These are phyloP conservation scores for Amyloporia xantha DNA, from an alignment of 768 basidiomycete species.

Conservation along the genomic window DNA sequence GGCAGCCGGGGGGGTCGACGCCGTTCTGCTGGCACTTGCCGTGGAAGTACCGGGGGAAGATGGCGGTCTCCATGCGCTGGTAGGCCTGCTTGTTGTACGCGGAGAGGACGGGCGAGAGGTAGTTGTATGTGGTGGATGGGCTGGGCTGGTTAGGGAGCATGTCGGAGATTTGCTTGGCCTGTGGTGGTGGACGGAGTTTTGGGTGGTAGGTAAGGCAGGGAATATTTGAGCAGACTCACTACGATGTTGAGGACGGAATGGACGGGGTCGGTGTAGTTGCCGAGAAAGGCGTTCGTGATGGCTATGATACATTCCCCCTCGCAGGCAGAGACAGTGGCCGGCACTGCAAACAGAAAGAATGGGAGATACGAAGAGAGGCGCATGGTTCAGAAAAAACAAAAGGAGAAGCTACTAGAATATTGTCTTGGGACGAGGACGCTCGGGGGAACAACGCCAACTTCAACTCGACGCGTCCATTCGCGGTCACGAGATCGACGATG, in stretches of 20 bases:
- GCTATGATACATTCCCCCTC: conserved; percentile 63
- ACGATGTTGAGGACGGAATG: conserved; percentile 31
- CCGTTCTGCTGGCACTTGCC: conserved; percentile 61
- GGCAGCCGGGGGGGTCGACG: conserved; percentile 61
- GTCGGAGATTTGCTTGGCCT: conserved; percentile 33
- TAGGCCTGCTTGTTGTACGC: conserved; percentile 42
- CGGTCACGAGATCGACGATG: too few relatives aligned
- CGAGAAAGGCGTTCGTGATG: conserved; percentile 50
- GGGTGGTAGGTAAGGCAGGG: too few relatives aligned
- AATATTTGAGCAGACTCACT: conserved; percentile 28
- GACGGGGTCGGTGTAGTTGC: conserved; percentile 43
- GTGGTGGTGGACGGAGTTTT: too few relatives aligned
- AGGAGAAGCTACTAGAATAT: too few relatives aligned
- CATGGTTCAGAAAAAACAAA: conserved; percentile 9
- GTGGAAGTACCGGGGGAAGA: conserved; percentile 69
- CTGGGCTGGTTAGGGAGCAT: conserved; percentile 27
- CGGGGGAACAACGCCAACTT: too few relatives aligned
- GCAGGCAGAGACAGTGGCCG: conserved; percentile 45
- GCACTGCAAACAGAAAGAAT: conserved; percentile 19
- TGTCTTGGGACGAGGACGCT: too few relatives aligned
- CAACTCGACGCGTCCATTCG: too few relatives aligned
- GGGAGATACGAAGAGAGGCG: conserved; percentile 12
- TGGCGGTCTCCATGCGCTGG: conserved; percentile 40
- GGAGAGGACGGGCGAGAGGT: conserved; percentile 40
- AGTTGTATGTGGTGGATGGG: conserved; percentile 17